Base-by-base conservation (phyloP, 2,329 filamentous ascomycete species). In the Phymatotrichopsis omnivora region DNA sequence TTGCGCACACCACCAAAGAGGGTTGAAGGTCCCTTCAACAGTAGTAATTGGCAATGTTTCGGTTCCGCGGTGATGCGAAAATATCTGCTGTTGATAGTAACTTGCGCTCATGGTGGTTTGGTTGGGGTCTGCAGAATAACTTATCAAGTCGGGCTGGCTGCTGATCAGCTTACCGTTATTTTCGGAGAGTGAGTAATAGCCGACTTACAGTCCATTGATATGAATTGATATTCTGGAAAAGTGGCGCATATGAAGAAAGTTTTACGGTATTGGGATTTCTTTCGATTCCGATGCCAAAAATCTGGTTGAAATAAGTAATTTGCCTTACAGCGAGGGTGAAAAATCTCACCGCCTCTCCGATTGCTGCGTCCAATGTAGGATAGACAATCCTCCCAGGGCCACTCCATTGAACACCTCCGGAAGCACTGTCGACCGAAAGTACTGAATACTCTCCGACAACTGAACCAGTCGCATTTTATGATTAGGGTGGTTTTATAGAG, bases 381-480 rank as follows among this genome's bases (percentile, higher is more conserved):
- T 51, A 51, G 51, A 37, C 56, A 50, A 17, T 51, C 39, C 32
- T 54, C 49, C 31, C 50, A 52, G 45, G 42, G 35, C 37, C 51
- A 51, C 45, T 56, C 55, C 42, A 58, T 45, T 45, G 42, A 7
- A 45, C 42, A 11, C 16, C 51, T 2, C 57, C 51, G n/a, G 55
- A 57, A 19, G 35, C 10, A 6, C 47, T 42, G 23, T 53, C 51
- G 10, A 49, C 42, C 1, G 47, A 45, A 38, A 59, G 60, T 10
- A 58, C 59, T 8, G 62, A 61, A 22, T 63, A 63, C 47, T 67
- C 63, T 17, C 59, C 59, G 14, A 60, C 52, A 30, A 61, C 54
- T 47, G n/a, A 32, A 58, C 57, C 55, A 53, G 35, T 45, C 35
- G 2, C 45, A 52, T n/a, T n/a, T n/a, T n/a, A n/a, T n/a, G n/a